A percentile compares a stretch with the other conserved stretches of the same genome.
Conservation (phyloP, 371 early-diverging fungal species). For the Rhizopus delemar region DNA sequence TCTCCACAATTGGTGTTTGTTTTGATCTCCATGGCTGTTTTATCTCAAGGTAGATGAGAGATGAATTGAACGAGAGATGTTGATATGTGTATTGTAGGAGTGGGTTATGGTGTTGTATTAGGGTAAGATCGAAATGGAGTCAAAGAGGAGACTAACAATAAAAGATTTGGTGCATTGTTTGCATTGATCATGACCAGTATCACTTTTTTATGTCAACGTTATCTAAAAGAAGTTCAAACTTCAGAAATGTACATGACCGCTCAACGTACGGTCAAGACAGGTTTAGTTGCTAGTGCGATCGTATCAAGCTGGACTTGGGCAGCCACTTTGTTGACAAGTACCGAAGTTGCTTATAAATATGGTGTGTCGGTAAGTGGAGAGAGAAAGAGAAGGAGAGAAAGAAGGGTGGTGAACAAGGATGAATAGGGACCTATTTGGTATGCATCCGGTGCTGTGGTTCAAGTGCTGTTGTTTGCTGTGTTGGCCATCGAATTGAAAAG, state of each 20-base stretch:
- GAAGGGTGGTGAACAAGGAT: background rate
- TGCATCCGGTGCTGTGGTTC: constrained; percentile 69
- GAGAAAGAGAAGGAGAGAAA: background rate
- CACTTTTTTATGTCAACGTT: constrained; percentile 60
- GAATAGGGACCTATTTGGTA: constrained; percentile 56
- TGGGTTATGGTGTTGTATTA: constrained; percentile 43
- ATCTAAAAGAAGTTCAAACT: constrained; percentile 60
- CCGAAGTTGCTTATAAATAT: constrained; percentile 68
- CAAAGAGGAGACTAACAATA: background rate
- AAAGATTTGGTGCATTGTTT: constrained; percentile 59
- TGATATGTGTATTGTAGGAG: constrained; percentile 15
- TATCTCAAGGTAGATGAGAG: constrained; percentile 31
- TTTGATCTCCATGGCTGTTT: constrained; percentile 29
- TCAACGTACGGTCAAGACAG: constrained; percentile 63
- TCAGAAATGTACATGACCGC: constrained; percentile 74
- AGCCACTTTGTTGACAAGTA: constrained; percentile 62
- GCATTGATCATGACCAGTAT: constrained; percentile 62
- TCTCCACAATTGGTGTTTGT: background rate
- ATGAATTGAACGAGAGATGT: background rate
- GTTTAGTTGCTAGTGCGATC: constrained; percentile 70
- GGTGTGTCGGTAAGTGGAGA: constrained; percentile 55
- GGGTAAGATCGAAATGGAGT: constrained; percentile 18
- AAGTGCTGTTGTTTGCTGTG: constrained; percentile 70
- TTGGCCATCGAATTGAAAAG: constrained; percentile 72
- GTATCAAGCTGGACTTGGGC: constrained; percentile 40